Evolutionary conservation across 2,329 filamentous ascomycete species (phyloP).

Genomic region (Verticillium tricorpus): DNA sequence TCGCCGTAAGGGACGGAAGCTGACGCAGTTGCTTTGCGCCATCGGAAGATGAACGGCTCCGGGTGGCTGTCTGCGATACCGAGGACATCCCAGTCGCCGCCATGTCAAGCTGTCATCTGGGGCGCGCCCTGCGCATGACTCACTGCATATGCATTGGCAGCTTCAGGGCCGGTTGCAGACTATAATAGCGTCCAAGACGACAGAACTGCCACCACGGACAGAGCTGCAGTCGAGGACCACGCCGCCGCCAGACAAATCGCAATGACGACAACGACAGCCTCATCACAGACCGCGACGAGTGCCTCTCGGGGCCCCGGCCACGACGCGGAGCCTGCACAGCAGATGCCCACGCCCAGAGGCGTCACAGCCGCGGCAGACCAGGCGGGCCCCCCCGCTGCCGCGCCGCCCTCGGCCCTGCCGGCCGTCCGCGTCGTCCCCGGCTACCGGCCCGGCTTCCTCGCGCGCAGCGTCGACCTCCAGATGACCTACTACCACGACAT

Average conservation of each 20-base stretch:
- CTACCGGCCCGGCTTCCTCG: slow-evolving; percentile 22
- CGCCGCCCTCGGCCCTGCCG: not conserved
- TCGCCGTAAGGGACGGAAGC: too few relatives aligned
- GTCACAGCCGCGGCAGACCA: not conserved
- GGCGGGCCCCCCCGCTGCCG: not conserved
- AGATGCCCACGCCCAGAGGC: not conserved
- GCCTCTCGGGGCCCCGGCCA: not conserved
- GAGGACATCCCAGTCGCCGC: not conserved
- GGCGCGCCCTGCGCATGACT: not conserved
- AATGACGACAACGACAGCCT: not conserved
- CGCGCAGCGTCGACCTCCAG: slow-evolving; percentile 22
- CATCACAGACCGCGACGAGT: too few relatives aligned
- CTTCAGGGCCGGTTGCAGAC: not conserved
- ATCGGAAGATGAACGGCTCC: not conserved
- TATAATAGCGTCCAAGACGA: not conserved
- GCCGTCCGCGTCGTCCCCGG: slow-evolving; percentile 16
- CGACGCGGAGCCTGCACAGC: not conserved
- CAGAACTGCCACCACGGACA: not conserved
- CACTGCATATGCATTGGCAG: not conserved
- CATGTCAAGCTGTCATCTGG: not conserved
- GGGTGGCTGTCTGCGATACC: not conserved
- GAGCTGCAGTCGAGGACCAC: not conserved
- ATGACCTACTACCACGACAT: slow-evolving; percentile 16
- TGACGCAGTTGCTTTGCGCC: too few relatives aligned
- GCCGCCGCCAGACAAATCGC: not conserved